A percentile compares a stretch with the other conserved stretches of the same genome.
phyloP scores from a whole-genome alignment of 208 protist genomes.

The Crithidia bombi region DNA sequence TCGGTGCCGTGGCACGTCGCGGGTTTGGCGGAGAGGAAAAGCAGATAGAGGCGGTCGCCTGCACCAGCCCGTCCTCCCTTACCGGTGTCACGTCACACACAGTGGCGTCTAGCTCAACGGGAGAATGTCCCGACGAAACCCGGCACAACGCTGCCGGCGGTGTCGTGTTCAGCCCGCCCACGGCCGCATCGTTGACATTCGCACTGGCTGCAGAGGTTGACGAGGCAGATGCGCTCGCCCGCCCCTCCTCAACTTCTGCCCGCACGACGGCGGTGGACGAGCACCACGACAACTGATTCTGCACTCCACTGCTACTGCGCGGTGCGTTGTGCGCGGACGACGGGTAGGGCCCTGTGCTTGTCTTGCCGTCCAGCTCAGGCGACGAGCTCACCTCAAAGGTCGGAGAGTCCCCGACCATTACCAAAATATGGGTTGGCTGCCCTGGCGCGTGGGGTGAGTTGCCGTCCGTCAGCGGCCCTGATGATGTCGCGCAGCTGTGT shows the following conservation, averaged over 20 bases:
- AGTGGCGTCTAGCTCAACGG: slow-evolving; percentile 3
- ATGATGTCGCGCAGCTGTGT: slow-evolving; percentile 17
- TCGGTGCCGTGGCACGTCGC: neutral
- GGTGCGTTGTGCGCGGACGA: neutral
- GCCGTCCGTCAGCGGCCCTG: slow-evolving; percentile 1
- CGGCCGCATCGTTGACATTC: neutral
- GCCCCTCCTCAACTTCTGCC: neutral
- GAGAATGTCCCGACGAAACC: neutral
- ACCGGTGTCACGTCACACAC: neutral
- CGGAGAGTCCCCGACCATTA: neutral
- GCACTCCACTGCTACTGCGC: neutral
- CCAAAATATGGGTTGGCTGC: slow-evolving; percentile 8
- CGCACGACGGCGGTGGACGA: slow-evolving; percentile 1
- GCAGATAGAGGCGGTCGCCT: slow-evolving; percentile 2
- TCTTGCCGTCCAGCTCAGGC: slow-evolving; percentile 3
- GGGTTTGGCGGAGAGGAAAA: slow-evolving; percentile 1
- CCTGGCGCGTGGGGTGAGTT: slow-evolving; percentile 5
- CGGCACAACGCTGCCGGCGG: neutral
- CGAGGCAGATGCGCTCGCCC: neutral
- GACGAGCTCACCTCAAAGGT: neutral
- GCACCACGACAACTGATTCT: neutral
- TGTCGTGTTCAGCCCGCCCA: neutral
- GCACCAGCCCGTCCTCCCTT: neutral
- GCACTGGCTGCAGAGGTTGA: neutral
- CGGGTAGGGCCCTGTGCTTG: slow-evolving; percentile 6